Evolutionary conservation across 495 filamentous ascomycete species (phyloP).

Genomic region (Melanomma pulvis-pyrius): DNA sequence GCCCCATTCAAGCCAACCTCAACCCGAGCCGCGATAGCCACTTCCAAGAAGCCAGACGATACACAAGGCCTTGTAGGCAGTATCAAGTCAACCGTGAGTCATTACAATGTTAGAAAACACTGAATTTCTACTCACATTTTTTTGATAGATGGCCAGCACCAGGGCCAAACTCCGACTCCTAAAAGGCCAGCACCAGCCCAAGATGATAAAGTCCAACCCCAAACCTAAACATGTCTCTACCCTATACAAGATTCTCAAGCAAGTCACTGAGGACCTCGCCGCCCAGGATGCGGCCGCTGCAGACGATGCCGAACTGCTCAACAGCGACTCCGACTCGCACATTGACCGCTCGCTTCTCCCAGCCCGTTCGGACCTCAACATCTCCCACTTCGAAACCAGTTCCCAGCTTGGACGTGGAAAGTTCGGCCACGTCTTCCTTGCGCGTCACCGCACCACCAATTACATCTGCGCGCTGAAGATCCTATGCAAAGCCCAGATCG

Average conservation of each 20-base stretch:
- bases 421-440: slow-evolving; percentile 25
- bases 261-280: too few species aligned
- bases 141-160: not conserved
- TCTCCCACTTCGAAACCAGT: slow-evolving; percentile 31
- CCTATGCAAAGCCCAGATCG: slow-evolving; percentile 15
- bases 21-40: not conserved
- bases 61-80: not conserved
- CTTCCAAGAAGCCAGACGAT: not conserved
- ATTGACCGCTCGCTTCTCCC: slow-evolving; percentile 22
- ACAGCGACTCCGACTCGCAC: not conserved
- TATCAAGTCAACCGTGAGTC: not conserved
- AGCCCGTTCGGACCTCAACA: slow-evolving; percentile 24
- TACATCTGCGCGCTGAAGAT: slow-evolving; percentile 29
- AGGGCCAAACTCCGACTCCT: not conserved
- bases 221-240: too few species aligned
- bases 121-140: too few species aligned
- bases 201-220: not conserved
- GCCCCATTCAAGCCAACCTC: not conserved
- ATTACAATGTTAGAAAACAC: not conserved
- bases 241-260: too few species aligned
- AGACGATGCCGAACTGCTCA: not conserved
- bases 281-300: not conserved
- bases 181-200: not conserved
- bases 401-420: slow-evolving; percentile 27
- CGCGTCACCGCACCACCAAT: slow-evolving; percentile 6